Conservation (phyloP, 2,329 filamentous ascomycete species). For the Botrytis tulipae region DNA sequence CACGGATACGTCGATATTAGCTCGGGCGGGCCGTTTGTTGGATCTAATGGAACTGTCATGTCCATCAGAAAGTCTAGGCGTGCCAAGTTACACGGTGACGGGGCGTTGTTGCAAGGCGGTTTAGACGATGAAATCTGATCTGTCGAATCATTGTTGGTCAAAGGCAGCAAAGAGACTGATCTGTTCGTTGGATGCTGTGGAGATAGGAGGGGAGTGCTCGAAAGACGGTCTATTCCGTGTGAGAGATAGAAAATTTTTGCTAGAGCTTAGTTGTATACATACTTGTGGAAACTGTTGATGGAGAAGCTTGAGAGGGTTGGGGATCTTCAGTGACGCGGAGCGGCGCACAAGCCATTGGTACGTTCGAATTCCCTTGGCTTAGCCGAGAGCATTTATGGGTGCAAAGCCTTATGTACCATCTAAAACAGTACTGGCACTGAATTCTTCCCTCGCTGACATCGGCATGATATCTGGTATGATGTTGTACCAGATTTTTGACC, state of each 20-base stretch:
- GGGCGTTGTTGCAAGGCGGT: rapidly evolving
- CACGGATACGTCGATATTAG: neutral
- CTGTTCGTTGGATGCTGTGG: neutral
- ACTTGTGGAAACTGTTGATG: neutral
- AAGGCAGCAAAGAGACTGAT: neutral
- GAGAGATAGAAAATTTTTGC: neutral
- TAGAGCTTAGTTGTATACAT: neutral
- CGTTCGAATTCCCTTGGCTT: neutral
- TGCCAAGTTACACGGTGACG: neutral
- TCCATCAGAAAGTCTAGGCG: neutral
- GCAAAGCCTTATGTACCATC: neutral
- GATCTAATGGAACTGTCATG: neutral
- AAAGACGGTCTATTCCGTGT: neutral
- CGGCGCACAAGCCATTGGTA: neutral
- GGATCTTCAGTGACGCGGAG: neutral
- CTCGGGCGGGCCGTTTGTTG: neutral
- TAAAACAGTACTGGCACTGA: neutral
- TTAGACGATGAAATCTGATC: neutral
- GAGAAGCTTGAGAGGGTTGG: neutral
- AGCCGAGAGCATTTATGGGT: neutral
- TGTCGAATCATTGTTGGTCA: neutral
- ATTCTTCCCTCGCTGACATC: neutral
- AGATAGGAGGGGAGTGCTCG: neutral
- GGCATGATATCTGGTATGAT: neutral
- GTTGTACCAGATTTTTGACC: neutral